Conservation (phyloP, 1,139 yeast species). For the Citeromyces hawaiiensis region DNA sequence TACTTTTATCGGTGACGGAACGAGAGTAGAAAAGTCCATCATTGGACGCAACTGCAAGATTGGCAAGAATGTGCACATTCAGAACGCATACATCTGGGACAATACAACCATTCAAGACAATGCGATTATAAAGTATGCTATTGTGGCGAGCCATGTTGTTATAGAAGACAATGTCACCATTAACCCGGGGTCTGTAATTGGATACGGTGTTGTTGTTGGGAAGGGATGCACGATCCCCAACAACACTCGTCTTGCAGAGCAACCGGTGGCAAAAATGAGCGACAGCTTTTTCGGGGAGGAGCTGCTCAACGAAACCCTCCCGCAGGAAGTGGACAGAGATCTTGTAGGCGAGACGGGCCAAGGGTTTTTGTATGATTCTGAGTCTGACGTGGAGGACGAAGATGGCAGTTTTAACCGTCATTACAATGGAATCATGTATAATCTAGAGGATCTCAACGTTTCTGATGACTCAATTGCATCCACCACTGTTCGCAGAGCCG, state of each 20-base stretch:
- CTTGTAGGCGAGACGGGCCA: background rate
- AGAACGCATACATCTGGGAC: constrained; percentile 81
- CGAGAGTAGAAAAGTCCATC: constrained; percentile 48
- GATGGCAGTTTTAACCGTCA: constrained; percentile 8
- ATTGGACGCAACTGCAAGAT: constrained; percentile 79
- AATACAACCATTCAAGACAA: constrained; percentile 60
- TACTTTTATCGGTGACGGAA: constrained; percentile 50
- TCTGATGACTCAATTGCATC: constrained; percentile 89
- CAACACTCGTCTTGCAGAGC: no score
- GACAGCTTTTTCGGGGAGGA: constrained; percentile 1
- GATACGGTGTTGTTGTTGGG: constrained; percentile 55
- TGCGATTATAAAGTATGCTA: constrained; percentile 40
- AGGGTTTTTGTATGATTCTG: background rate
- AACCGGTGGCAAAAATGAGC: constrained; percentile 5
- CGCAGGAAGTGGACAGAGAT: constrained; percentile 2
- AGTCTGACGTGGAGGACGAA: constrained; percentile 11
- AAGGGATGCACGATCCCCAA: no score
- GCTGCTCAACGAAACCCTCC: background rate
- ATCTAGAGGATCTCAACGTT: constrained; percentile 76
- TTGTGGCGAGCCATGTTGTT: constrained; percentile 52
- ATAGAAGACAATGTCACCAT: constrained; percentile 39
- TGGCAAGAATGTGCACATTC: constrained; percentile 62
- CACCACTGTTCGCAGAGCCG: constrained; percentile 63
- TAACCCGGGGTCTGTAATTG: constrained; percentile 67
- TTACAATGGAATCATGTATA: constrained; percentile 24